Evolutionary conservation across 805 yeast species (phyloP).

Genomic region (Saccharomyces mikatae): DNA sequence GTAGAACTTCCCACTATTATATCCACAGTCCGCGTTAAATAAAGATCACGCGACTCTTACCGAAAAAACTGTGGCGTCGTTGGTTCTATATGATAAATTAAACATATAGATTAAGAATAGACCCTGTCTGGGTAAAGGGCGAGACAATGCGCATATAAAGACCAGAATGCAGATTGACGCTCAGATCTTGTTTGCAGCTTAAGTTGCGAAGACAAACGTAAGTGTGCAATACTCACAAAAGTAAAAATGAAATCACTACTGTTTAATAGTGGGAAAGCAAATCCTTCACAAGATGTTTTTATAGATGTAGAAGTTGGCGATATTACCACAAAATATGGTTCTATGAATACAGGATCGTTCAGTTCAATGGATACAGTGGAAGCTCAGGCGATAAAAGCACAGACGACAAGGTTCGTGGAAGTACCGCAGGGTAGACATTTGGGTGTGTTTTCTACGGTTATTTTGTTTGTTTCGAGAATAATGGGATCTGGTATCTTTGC

Average conservation of each 20-base stretch:
- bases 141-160: background rate
- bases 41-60: constrained; percentile 1
- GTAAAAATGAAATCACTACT: background rate
- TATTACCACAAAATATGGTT: background rate
- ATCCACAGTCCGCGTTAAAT: background rate
- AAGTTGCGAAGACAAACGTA: background rate
- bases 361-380: constrained; percentile 6
- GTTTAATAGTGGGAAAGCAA: background rate
- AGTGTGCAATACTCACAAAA: background rate
- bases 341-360: constrained; percentile 6
- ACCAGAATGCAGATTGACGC: background rate
- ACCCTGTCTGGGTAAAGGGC: background rate
- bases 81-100: background rate
- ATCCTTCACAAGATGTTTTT: background rate
- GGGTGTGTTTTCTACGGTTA: constrained; percentile 58
- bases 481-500: constrained; percentile 77
- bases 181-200: background rate
- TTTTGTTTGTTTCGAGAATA: constrained; percentile 59
- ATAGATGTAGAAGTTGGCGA: constrained; percentile 29
- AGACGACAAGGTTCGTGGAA: constrained; percentile 9
- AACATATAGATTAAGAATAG: background rate
- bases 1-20: background rate
- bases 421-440: constrained; percentile 69
- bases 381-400: background rate
- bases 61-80: background rate